These are phyloP conservation scores for Panicum miliaceum DNA, from an alignment of 176 grass and related monocot genomes.

Conservation along the genomic window DNA sequence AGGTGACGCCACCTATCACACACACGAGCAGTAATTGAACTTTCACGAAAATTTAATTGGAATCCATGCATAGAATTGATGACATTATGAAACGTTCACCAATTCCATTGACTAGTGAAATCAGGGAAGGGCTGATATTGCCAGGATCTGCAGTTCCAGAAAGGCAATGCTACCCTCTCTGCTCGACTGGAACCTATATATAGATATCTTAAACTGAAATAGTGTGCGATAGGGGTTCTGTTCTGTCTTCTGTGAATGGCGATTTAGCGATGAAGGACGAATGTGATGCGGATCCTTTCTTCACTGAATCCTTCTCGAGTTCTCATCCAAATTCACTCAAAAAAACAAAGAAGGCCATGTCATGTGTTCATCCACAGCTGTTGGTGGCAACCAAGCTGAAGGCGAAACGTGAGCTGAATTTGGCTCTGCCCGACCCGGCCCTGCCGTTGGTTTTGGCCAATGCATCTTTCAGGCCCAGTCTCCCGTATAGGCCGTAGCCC, in stretches of 20 bases:
- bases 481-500: background rate
- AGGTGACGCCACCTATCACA: constrained; percentile 27
- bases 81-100: background rate
- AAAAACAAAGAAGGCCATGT: background rate
- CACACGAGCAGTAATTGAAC: background rate
- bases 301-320: background rate
- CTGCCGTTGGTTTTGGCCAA: background rate
- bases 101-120: background rate
- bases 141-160: background rate
- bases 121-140: background rate
- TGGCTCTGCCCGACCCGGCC: no score
- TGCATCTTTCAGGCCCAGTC: background rate
- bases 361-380: background rate
- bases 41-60: background rate
- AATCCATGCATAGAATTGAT: background rate
- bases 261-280: background rate
- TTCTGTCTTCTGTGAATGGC: background rate
- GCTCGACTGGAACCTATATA: background rate
- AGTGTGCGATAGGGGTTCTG: background rate
- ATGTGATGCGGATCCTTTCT: background rate
- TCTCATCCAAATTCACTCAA: background rate
- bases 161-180: background rate
- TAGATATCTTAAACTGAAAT: background rate
- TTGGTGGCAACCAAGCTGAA: background rate
- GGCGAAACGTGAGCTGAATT: background rate